Evolutionary conservation across 148 eudicot genomes (phyloP), one percentile per base, ranked within the genome.

Genomic region (Camellia lanceoleosa): DNA sequence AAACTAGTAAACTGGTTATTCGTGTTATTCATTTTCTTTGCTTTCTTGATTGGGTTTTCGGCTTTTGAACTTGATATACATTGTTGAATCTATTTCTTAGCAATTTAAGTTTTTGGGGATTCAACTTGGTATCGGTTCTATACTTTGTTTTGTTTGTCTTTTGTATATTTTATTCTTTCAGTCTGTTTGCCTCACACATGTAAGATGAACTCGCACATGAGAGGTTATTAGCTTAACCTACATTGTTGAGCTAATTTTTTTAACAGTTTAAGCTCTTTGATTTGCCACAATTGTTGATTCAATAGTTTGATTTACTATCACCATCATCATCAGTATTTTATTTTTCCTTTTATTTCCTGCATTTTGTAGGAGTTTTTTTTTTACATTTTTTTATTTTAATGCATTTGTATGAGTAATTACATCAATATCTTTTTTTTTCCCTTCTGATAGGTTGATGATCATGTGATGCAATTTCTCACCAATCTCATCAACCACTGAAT

Each of bases 401-500:
- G 6, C 12, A 30, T n/a, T 11, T 71, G 47, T 20, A 3, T 47
- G 7, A 71, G 38, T 55, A 47, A n/a, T 71, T 71, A 43, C 16
- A 43, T 16, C 52, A 68, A n/a, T 46, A 43, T 2, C 14, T 5
- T 67, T 67, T 38, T 7, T 19, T 38, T 66, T 1, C 44, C 69
- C 58, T 46, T 44, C 55, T 9, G 74, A 15, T 3, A 30, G 16
- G 74, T 20, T 47, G 74, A 49, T 4, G 56, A 30, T 20, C 58
- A 71, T 72, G n/a, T 72, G 75, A 13, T 46, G 61, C 42, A 55
- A 20, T 54, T n/a, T n/a, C 61, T 54, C 19, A 72, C 61, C 62
- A 72, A 72, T 72, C 75, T 52, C 75, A 72, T 52, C 75, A 72
- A 47, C 61, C 38, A 20, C 61, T 42, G 8, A 38, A 41, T 14